Percentiles rank a stretch among this genome's conserved stretches.
These are phyloP conservation scores for Russula olivacea DNA, from an alignment of 768 basidiomycete genomes.

Conservation along the genomic window DNA sequence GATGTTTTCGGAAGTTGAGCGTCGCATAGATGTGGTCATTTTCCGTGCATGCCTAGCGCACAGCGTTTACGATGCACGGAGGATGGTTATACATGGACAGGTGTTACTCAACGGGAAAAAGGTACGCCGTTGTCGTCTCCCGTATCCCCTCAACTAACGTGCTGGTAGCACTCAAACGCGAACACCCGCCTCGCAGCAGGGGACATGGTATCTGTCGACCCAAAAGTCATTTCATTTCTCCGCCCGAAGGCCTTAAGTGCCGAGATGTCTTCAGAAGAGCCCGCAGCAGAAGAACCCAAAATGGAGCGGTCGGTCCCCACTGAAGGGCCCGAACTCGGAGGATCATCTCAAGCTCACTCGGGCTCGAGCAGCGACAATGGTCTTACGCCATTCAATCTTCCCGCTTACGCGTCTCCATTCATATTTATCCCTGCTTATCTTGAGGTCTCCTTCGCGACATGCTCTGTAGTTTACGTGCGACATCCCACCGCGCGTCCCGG, in stretches of 20 bases:
- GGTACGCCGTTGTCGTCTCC: conserved; percentile 42
- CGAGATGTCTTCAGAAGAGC: conserved; percentile 24
- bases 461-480: conserved; percentile 87
- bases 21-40: conserved; percentile 86
- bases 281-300: conserved; percentile 23
- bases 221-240: conserved; percentile 70
- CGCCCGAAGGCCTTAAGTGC: conserved; percentile 31
- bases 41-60: conserved; percentile 85
- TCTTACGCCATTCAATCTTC: conserved; percentile 77
- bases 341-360: conserved; percentile 8
- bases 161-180: conserved; percentile 65
- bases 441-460: conserved; percentile 80
- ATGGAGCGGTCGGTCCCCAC: conserved; percentile 22
- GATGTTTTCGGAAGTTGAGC: conserved; percentile 94
- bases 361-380: conserved; percentile 14
- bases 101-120: conserved; percentile 86
- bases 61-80: conserved; percentile 85
- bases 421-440: conserved; percentile 92
- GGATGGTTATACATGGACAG: conserved; percentile 79
- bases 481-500: conserved; percentile 96
- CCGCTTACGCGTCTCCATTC: conserved; percentile 82
- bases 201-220: conserved; percentile 89
- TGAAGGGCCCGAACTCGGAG: not conserved
- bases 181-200: conserved; percentile 89
- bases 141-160: not conserved